Evolutionary conservation across 306 rosid species (phyloP).

Genomic region (Vigna radiata): DNA sequence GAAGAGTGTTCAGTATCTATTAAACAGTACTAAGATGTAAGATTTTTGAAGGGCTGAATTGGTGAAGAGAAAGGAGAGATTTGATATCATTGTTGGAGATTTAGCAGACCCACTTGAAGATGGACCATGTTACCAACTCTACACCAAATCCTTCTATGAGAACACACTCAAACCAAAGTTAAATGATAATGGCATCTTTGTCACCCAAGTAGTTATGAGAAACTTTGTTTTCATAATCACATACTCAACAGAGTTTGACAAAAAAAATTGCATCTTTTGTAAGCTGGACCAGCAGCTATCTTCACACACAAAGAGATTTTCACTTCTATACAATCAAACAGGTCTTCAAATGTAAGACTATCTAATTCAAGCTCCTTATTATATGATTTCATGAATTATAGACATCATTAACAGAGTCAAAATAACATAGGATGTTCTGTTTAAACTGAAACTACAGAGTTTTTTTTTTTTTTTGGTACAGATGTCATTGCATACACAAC

Average conservation of each 20-base stretch:
- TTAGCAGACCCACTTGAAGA: conserved; percentile 94
- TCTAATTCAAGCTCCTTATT: not conserved
- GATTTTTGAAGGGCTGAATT: conserved; percentile 64
- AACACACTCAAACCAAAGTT: conserved; percentile 76
- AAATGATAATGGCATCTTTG: conserved; percentile 83
- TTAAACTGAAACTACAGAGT: not conserved
- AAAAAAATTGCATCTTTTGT: not conserved
- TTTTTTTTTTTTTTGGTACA: conserved; percentile 25
- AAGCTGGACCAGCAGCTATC: conserved; percentile 99
- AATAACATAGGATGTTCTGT: not conserved
- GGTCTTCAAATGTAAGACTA: conserved; percentile 78
- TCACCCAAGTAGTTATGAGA: conserved; percentile 69
- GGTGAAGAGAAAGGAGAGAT: conserved; percentile 68
- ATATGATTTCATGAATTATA: not conserved
- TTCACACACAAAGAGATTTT: conserved; percentile 94
- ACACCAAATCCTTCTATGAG: conserved; percentile 89
- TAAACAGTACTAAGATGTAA: not conserved
- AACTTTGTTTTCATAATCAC: not conserved
- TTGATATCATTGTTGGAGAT: conserved; percentile 85
- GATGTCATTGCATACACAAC: conserved; percentile 87
- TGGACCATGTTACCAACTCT: conserved; percentile 94
- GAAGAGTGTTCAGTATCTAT: not conserved
- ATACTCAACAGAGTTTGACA: not conserved
- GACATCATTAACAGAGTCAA: conserved; percentile 1
- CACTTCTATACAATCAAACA: conserved; percentile 95